Conservation (phyloP, 768 basidiomycete species). For the Solioccasus polychromus region DNA sequence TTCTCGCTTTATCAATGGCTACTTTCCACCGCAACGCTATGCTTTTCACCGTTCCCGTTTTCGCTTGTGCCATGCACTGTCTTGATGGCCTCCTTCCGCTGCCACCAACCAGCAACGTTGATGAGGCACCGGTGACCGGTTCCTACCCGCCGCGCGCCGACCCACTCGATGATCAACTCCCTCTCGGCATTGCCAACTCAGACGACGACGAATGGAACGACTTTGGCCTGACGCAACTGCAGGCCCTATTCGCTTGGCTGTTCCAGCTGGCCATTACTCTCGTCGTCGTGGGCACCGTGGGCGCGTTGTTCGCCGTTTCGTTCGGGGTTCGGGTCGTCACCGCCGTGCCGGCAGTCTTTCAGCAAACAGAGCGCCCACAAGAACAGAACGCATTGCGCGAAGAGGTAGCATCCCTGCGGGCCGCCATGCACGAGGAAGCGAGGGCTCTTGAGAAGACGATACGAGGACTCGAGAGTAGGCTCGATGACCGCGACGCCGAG, state of each 20-base stretch:
- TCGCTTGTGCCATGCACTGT: neutral
- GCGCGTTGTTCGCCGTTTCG: conserved; percentile 11
- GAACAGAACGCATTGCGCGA: conserved; percentile 9
- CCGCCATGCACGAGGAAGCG: conserved; percentile 8
- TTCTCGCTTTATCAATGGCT: conserved; percentile 5
- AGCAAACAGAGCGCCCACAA: conserved; percentile 5
- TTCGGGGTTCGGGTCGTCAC: conserved; percentile 18
- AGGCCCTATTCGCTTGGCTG: conserved; percentile 4
- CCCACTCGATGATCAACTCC: neutral
- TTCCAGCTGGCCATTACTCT: conserved; percentile 6
- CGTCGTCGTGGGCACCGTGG: neutral
- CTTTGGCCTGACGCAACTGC: conserved; percentile 4
- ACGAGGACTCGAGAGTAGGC: conserved; percentile 11
- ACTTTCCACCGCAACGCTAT: neutral
- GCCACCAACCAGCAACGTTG: neutral
- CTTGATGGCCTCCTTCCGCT: neutral
- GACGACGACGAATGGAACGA: neutral
- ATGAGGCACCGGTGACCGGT: neutral
- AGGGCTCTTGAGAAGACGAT: conserved; percentile 3
- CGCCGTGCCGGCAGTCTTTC: conserved; percentile 1
- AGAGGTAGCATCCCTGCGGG: conserved; percentile 11
- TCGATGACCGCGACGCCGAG: too few relatives aligned
- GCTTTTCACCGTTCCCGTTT: neutral
- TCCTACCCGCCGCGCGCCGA: neutral
- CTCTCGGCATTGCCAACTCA: neutral